Evolutionary conservation across 2,329 filamentous ascomycete genomes (phyloP), one percentile per base, ranked within the genome.

Genomic region (Lasiodiplodia gonubiensis): DNA sequence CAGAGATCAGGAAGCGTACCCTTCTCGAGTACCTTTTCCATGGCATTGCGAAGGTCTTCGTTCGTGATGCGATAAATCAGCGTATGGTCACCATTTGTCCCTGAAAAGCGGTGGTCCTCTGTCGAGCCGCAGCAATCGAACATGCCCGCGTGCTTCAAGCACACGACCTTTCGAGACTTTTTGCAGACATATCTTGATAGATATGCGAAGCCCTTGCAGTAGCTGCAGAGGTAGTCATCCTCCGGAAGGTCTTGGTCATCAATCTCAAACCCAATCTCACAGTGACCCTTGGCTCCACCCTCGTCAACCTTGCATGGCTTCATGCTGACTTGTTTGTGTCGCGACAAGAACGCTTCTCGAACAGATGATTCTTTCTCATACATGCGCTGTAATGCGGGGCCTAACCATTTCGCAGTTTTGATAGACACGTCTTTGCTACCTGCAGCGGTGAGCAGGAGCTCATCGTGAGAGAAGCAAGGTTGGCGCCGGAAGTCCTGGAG

Each of bases 401-500:
- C 92, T 18, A 99, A 85, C 95, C 95, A 99, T 79, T 95, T 97
- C 0, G 95, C 93, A 2, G 93, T 97, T 72, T 92, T 92, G 67
- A 99, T 98, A 0, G 88, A 89, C 2, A 89, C 86, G 71, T 93
- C 90, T 54, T 83, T 73, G 88, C 75, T 90, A 71, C 92, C 89
- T 7, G 94, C 93, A 8, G 95, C 95, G 2, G 94, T 97, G 82
- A 96, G 90, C 3, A 99, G 84, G 25, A 99, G 82, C 77, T 99
- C 95, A 73, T 99, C 95, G 71, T 99, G 95, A 0, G 94, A 98
- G 78, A 99, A 99, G 78, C 95, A 98, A 1, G 95, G 93, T 71
- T 97, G 94, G 67, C 94, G 88, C 67, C 94, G 87, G 78, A 97
- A 99, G 60, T 90, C 86, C 72, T 95, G 92, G 35, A 98, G 83